These are phyloP conservation scores for Chondrus crispus DNA, from an alignment of 23 red algal genomes.

Conservation along the genomic window DNA sequence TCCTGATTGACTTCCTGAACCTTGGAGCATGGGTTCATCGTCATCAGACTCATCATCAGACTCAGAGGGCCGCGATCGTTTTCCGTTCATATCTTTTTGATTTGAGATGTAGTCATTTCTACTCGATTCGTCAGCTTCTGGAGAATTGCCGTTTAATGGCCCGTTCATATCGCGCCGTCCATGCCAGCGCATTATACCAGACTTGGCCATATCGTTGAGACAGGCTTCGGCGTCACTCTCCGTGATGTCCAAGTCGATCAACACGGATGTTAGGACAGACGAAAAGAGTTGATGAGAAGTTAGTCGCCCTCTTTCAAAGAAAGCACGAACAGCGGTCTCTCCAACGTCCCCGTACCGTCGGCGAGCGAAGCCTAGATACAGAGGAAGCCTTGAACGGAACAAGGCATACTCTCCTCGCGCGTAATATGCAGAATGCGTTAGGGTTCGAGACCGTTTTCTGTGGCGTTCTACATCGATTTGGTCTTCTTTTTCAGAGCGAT, in stretches of 20 bases:
- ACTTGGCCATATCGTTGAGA: slow-evolving; percentile 44
- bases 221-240: slow-evolving; percentile 25
- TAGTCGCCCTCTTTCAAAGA: slow-evolving; percentile 40
- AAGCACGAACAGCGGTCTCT: background rate
- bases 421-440: background rate
- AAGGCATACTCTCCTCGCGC: background rate
- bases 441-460: background rate
- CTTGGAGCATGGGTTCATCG: too few relatives aligned
- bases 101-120: background rate
- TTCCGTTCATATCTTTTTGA: background rate
- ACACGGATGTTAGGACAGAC: background rate
- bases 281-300: slow-evolving; percentile 34
- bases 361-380: slow-evolving; percentile 47
- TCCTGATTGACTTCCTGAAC: background rate
- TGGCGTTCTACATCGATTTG: too few relatives aligned
- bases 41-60: slow-evolving; percentile 21
- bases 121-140: background rate
- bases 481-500: background rate
- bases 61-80: slow-evolving; percentile 23
- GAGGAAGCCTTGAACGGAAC: slow-evolving; percentile 23
- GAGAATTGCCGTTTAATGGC: background rate
- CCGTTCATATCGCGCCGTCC: too few relatives aligned
- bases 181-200: slow-evolving; percentile 23
- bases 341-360: slow-evolving; percentile 37
- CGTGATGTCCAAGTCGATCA: background rate